Evolutionary conservation across 192 early-diverging fungal genomes (phyloP), one percentile per base, ranked within the genome.

Genomic region (Funneliformis geosporum): DNA sequence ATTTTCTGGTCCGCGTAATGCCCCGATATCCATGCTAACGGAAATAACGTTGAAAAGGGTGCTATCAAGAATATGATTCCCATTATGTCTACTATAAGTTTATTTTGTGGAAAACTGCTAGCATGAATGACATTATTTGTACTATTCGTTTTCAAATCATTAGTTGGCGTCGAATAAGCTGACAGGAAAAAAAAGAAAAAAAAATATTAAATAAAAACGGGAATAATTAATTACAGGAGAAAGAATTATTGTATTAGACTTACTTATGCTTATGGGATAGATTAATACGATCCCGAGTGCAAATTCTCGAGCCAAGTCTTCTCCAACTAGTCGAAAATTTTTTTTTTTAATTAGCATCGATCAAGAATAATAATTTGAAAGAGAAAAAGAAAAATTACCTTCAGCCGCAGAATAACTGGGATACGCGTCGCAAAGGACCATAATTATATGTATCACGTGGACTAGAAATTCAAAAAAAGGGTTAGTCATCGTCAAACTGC

Each of bases 201-300:
- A 5, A 43, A 43, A 43, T 5, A 43, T 38, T 69, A 21, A 69
- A 69, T 69, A 69, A 38, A 47, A 47, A 47, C 10, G 0, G 6
- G n/a, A 14, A 9, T 27, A 10, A 21, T 64, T 64, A 25, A 5
- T 33, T 25, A 1, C 25, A 25, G 1, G 0, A 16, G 9, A 64
- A 64, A 64, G 9, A 27, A 28, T n/a, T 9, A 27, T 64, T 18
- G 16, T 27, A 14, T 27, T n/a, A 61, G 12, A 65, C 70, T 42
- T 42, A 72, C 70, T 47, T 72, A 72, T 72, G 40, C 70, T 72
- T 42, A 72, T 72, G 6, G 70, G 70, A 25, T 46, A 47, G 10
- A 72, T 72, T 47, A 27, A 42, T 7, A n/a, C 43, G 8, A 72
- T 23, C 46, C 70, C 44, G 8, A 72, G 23, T 11, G 38, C 18